These are phyloP conservation scores for Taiozyma sp. DNA, from an alignment of 1,139 yeast species.

Conservation along the genomic window DNA sequence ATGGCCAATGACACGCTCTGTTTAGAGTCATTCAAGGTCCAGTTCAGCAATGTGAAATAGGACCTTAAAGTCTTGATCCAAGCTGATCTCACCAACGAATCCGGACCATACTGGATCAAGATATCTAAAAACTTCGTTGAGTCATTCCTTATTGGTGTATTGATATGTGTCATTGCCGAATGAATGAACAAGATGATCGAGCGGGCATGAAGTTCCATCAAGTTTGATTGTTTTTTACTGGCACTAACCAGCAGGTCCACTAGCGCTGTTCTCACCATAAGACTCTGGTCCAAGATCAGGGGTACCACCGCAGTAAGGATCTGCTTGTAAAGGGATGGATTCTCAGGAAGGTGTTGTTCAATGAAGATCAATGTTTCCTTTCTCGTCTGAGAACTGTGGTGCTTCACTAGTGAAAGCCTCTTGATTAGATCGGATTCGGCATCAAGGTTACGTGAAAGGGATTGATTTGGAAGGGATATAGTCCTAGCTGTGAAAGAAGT, in stretches of 20 bases:
- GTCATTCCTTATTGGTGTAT: constrained; percentile 56
- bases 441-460: constrained; percentile 16
- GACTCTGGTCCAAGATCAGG: constrained; percentile 51
- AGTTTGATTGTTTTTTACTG: constrained; percentile 44
- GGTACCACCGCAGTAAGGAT: constrained; percentile 55
- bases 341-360: constrained; percentile 40
- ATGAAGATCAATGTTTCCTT: constrained; percentile 61
- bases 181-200: constrained; percentile 70
- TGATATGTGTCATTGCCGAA: constrained; percentile 92
- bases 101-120: constrained; percentile 41
- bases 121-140: constrained; percentile 56
- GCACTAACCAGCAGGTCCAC: constrained; percentile 47
- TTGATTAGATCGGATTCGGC: constrained; percentile 45
- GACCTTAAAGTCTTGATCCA: constrained; percentile 56
- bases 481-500: constrained; percentile 78
- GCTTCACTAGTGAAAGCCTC: constrained; percentile 64
- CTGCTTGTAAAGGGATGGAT: constrained; percentile 51
- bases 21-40: constrained; percentile 46
- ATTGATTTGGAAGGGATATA: constrained; percentile 56
- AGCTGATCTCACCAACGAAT: constrained; percentile 46
- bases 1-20: constrained; percentile 41
- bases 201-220: constrained; percentile 63
- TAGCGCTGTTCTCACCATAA: constrained; percentile 58
- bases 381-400: constrained; percentile 69
- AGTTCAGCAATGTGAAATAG: constrained; percentile 53